Evolutionary conservation across 768 basidiomycete genomes (phyloP), one percentile per base, ranked within the genome.

Genomic region (Coprinopsis strossmayeri): DNA sequence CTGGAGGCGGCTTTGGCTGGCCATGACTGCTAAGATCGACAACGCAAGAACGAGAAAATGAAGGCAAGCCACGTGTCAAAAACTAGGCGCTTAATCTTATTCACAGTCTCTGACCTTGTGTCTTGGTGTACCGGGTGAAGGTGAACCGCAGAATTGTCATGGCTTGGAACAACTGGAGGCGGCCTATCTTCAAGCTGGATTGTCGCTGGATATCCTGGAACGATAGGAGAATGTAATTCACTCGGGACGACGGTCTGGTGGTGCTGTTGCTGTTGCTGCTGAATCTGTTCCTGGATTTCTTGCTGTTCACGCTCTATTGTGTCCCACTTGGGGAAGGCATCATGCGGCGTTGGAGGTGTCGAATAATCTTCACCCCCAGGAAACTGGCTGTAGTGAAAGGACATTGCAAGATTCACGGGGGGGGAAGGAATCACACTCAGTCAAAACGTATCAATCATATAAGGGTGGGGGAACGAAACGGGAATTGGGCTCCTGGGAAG

Each of bases 261-360:
- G 15, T 62, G 59, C 26, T 59, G 60, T 41, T 60, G 58, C 18
- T 61, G 61, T 38, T 60, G 60, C 44, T 61, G 65, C 25, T 60
- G 64, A 15, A 55, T 58, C 10, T 60, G 57, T 45, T 62, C 68
- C 27, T 69, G 67, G 50, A 65, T 64, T n/a, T 65, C 64, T 41
- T 63, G 65, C 50, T 67, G 65, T 48, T 71, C 62, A 56, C 62
- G 67, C 53, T 76, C 65, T 53, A 68, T 64, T 24, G 68, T 67
- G 58, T 68, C 64, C 69, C 71, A 69, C 51, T 69, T 60, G 49
- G 69, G 69, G 63, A 71, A 48, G 54, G 55, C 39, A 61, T 62
- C 65, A 57, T 67, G 67, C 10, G 78, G 76, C 11, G 76, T 76
- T 23, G 75, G 60, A 39, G 78, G 71, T 55, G 66, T 67, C 24